phyloP scores from a whole-genome alignment of 345 rosid genomes.

The Pelargonium nanum region DNA sequence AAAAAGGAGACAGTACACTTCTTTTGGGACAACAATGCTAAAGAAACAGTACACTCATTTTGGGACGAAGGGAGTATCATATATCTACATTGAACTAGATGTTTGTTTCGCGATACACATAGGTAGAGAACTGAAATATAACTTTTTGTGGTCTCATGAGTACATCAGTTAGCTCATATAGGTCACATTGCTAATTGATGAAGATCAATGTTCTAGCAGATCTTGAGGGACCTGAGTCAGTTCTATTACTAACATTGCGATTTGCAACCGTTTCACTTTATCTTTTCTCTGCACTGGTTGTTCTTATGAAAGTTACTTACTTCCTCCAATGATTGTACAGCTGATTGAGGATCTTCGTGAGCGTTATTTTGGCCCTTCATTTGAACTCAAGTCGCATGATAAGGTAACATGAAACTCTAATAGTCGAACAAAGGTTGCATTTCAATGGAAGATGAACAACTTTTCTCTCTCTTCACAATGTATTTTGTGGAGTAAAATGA shows the following conservation, averaged over 20 bases:
- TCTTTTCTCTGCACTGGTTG: not conserved
- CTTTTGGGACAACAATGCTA: too few relatives aligned
- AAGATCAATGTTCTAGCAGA: too few relatives aligned
- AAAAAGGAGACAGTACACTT: too few relatives aligned
- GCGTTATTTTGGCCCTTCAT: constrained; percentile 83
- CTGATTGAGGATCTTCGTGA: constrained; percentile 73
- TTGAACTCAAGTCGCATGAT: constrained; percentile 75
- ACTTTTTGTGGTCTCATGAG: too few relatives aligned
- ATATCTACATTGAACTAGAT: too few relatives aligned
- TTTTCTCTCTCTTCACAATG: not conserved
- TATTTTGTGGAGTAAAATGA: not conserved
- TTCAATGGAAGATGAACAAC: not conserved
- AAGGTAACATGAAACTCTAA: constrained; percentile 28
- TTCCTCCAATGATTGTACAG: constrained; percentile 16
- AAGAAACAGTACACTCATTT: too few relatives aligned
- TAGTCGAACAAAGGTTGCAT: not conserved
- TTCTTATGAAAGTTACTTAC: not conserved
- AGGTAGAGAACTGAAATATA: not conserved
- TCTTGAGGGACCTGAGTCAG: too few relatives aligned
- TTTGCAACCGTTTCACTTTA: not conserved
- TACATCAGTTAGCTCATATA: too few relatives aligned
- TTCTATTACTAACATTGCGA: not conserved
- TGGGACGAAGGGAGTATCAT: too few relatives aligned
- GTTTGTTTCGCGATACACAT: not conserved
- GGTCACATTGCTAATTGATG: too few relatives aligned